phyloP scores from a whole-genome alignment of 169 alveolate species.

The Besnoitia besnoiti region DNA sequence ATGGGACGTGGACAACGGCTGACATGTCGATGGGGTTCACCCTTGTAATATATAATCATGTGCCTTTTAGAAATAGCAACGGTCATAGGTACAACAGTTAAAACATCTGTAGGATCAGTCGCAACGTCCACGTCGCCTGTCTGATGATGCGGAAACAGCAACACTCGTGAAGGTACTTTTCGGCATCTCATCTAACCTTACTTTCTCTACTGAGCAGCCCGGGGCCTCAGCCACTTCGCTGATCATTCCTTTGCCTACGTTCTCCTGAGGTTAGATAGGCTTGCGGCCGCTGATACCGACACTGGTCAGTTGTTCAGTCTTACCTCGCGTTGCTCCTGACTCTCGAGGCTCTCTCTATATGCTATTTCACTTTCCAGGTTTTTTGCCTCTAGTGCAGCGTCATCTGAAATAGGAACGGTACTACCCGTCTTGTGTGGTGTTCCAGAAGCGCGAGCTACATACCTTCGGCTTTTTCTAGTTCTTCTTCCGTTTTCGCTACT shows the following conservation, averaged over 20 bases:
- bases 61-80: not conserved
- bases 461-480: not conserved
- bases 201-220: slow-evolving; percentile 15
- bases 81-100: slow-evolving; percentile 17
- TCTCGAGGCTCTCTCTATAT: not conserved
- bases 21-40: not conserved
- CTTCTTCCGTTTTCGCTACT: not conserved
- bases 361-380: slow-evolving; percentile 25
- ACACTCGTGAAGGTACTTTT: no score
- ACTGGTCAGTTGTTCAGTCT: no score
- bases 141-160: not conserved
- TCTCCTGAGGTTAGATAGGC: no score
- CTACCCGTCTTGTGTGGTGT: not conserved
- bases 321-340: slow-evolving; percentile 30
- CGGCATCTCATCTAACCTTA: no score
- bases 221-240: not conserved
- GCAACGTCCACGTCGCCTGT: slow-evolving; percentile 33
- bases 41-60: not conserved
- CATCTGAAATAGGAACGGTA: not conserved
- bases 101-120: slow-evolving; percentile 41
- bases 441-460: not conserved
- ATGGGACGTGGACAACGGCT: not conserved
- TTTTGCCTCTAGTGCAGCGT: slow-evolving; percentile 8
- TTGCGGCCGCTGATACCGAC: no score
- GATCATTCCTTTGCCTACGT: not conserved